These are phyloP conservation scores for Fusarium oligoseptatum DNA, from an alignment of 2,329 filamentous ascomycete genomes.

Conservation along the genomic window DNA sequence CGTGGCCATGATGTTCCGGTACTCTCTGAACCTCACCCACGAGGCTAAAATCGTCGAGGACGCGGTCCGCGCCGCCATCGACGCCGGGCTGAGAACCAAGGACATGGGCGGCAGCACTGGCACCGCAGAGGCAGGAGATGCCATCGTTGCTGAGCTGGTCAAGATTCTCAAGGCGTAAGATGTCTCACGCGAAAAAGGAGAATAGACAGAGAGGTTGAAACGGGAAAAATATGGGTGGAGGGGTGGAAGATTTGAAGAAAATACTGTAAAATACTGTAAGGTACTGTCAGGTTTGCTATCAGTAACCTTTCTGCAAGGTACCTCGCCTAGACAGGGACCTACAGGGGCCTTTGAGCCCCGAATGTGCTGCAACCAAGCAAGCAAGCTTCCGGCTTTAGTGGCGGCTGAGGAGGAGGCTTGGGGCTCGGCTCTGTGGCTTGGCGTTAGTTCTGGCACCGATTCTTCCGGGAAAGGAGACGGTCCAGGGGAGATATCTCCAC, in stretches of 20 bases:
- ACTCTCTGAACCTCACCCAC: background rate
- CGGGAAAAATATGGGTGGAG: background rate
- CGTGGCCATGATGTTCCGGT: background rate
- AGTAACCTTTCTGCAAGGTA: no score
- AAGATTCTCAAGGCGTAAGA: background rate
- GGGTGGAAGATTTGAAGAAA: background rate
- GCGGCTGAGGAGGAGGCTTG: slow-evolving; percentile 2
- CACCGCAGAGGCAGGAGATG: background rate
- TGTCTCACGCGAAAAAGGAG: background rate
- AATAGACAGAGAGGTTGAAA: background rate
- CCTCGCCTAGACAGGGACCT: background rate
- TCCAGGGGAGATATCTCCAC: slow-evolving; percentile 13
- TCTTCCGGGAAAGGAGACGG: slow-evolving; percentile 17
- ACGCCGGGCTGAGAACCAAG: background rate
- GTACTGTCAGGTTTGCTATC: no score
- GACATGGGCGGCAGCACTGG: background rate
- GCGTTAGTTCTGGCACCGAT: slow-evolving; percentile 20
- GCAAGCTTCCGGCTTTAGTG: slow-evolving; percentile 6
- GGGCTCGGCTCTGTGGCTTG: slow-evolving; percentile 26
- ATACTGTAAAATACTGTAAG: background rate
- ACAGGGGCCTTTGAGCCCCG: background rate
- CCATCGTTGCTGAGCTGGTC: background rate
- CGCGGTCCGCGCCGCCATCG: background rate
- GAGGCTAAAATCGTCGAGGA: background rate
- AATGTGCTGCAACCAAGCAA: slow-evolving; percentile 11